Base-by-base conservation (phyloP, 2,329 filamentous ascomycete species). In the Ceratocystis papillata region DNA sequence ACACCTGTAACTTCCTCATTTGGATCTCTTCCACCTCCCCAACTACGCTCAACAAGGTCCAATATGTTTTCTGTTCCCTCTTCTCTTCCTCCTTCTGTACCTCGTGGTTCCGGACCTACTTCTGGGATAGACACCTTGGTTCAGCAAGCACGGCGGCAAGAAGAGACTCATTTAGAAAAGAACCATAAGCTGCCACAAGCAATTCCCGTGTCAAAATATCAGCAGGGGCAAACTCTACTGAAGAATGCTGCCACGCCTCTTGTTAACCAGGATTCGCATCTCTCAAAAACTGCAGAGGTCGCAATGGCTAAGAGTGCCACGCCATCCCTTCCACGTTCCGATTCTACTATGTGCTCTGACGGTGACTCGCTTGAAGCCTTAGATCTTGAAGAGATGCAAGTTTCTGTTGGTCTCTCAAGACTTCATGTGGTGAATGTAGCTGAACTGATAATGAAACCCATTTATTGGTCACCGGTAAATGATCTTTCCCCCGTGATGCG, bases 381-480 rank as follows among this genome's bases (percentile, higher is more conserved):
- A 3, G 8, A 30, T 7, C 55, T 37, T 8, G 30, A 37, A 17
- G 30, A 17, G 33, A 37, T 25, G 8, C 85, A 88, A 67, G 86
- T 97, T 1, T 85, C 91, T 2, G 93, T 97, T 1, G 94, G 94
- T 0, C 80, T 94, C 5, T 96, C 92, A n/a, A 83, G 91, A 70
- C 79, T 99, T 67, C 93, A 99, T 73, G 83, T 92, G 72, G 93
- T 97, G 1, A 86, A 89, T 67, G 80, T 97, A 70, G 91, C 93
- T 25, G 83, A 83, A 64, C 77, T 96, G 44, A 81, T 89, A 72
- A 96, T 99, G 91, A 90, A 92, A 74, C 94, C 94, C 0, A 96
- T 97, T 68, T 99, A 99, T 74, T 99, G 94, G 94, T 92, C 88
- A 20, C 93, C 94, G 6, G 82, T 97, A 41, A 91, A 96, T 71